Conservation (phyloP, 495 filamentous ascomycete genomes). For the Lentithecium fluviatile region DNA sequence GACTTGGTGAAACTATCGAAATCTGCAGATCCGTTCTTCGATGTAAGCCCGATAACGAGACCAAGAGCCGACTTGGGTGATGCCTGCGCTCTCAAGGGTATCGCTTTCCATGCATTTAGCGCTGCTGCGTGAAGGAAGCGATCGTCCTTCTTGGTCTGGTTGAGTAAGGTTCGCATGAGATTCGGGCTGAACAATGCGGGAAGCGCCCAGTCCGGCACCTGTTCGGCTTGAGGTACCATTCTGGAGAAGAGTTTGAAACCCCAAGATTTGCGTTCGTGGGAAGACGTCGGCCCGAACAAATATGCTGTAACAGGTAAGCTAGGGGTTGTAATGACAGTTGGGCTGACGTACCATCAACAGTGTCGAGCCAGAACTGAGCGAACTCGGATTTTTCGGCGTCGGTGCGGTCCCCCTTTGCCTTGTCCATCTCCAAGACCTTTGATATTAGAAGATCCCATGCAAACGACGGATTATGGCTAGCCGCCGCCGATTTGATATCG, state of each 20-base stretch:
- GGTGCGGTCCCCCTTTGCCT: conserved; percentile 37
- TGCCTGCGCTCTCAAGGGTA: conserved; percentile 64
- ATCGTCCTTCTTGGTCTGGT: conserved; percentile 80
- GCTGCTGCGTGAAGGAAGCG: conserved; percentile 83
- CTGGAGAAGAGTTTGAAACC: conserved; percentile 84
- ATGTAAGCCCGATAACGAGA: conserved; percentile 64
- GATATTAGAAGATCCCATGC: conserved; percentile 78
- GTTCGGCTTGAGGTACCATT: conserved; percentile 51
- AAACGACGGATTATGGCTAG: conserved; percentile 79
- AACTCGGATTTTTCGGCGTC: conserved; percentile 52
- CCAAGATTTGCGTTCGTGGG: conserved; percentile 83
- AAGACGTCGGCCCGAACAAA: conserved; percentile 75
- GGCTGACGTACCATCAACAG: conserved; percentile 71
- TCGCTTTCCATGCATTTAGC: conserved; percentile 64
- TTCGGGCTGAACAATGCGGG: conserved; percentile 72
- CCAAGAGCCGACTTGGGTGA: conserved; percentile 59
- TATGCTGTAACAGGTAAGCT: conserved; percentile 55
- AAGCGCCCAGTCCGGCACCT: conserved; percentile 49
- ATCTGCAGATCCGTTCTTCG: conserved; percentile 65
- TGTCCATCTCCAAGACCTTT: conserved; percentile 40
- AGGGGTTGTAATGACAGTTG: neutral
- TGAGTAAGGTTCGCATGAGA: conserved; percentile 76
- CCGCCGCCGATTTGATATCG: conserved; percentile 53
- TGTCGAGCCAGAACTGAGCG: conserved; percentile 79
- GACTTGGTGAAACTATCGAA: conserved; percentile 87